Evolutionary conservation across 148 eudicot species (phyloP).

Genomic region (Rhododendron ovatum): DNA sequence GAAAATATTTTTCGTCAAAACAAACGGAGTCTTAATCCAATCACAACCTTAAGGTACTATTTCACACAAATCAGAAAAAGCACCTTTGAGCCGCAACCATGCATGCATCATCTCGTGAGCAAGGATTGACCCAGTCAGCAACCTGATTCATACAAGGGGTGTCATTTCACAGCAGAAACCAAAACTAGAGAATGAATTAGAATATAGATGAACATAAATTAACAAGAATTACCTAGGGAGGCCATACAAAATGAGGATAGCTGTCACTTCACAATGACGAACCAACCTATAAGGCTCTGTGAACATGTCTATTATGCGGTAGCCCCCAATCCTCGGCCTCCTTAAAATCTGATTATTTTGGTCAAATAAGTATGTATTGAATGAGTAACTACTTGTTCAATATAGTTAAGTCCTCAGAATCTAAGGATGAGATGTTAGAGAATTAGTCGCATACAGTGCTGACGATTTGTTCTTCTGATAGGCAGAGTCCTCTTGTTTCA

Average conservation of each 20-base stretch:
- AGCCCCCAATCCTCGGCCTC: slow-evolving; percentile 75
- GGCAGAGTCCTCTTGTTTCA: slow-evolving; percentile 99
- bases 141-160: slow-evolving; percentile 29
- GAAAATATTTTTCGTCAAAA: not conserved
- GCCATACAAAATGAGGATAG: slow-evolving; percentile 81
- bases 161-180: not conserved
- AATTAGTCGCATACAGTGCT: slow-evolving; percentile 55
- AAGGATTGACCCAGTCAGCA: slow-evolving; percentile 93
- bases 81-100: slow-evolving; percentile 90
- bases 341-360: slow-evolving; percentile 51
- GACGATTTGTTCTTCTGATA: slow-evolving; percentile 95
- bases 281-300: slow-evolving; percentile 74
- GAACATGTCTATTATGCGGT: slow-evolving; percentile 68
- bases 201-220: not conserved
- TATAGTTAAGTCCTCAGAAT: not conserved
- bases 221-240: slow-evolving; percentile 67
- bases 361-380: not conserved
- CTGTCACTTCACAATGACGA: slow-evolving; percentile 88
- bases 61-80: slow-evolving; percentile 1
- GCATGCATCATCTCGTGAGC: slow-evolving; percentile 99
- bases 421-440: not conserved
- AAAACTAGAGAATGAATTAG: not conserved
- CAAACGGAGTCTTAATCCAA: not conserved
- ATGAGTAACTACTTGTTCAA: not conserved
- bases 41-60: not conserved